Evolutionary conservation across 177 flowering plant genomes (phyloP).

Genomic region (Vitis hybrid): DNA sequence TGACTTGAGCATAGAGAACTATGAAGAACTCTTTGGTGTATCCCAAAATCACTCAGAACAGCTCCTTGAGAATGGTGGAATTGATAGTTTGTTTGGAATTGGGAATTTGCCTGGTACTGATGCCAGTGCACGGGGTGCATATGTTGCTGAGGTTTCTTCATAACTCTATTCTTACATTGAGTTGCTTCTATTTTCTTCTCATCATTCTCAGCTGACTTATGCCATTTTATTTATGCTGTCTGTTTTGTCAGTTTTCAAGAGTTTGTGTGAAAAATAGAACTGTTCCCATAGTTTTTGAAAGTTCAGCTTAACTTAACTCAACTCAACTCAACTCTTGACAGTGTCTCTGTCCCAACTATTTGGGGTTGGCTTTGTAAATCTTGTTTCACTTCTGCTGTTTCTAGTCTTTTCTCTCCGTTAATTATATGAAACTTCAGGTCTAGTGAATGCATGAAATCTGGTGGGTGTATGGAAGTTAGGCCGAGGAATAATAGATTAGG

Average conservation of each 20-base stretch:
- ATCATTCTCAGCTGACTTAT: not conserved
- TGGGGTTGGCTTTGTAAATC: too few relatives aligned
- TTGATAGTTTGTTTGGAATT: conserved; percentile 64
- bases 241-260: not conserved
- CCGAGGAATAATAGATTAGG: too few relatives aligned
- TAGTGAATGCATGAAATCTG: too few relatives aligned
- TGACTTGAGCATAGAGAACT: conserved; percentile 73
- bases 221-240: not conserved
- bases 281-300: not conserved
- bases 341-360: too few relatives aligned
- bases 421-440: too few relatives aligned
- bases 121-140: conserved; percentile 51
- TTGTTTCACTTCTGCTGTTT: too few relatives aligned
- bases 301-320: too few relatives aligned
- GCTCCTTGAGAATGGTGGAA: conserved; percentile 71
- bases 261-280: not conserved
- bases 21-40: conserved; percentile 80
- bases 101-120: conserved; percentile 53
- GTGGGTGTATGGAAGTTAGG: too few relatives aligned
- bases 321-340: too few relatives aligned
- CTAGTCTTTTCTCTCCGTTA: too few relatives aligned
- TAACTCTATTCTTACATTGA: not conserved
- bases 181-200: not conserved
- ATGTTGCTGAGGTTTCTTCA: conserved; percentile 51
- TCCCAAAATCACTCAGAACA: conserved; percentile 58